Evolutionary conservation across 177 flowering plant species (phyloP), one percentile per base, ranked within the genome.

Genomic region (Vitis hybrid): DNA sequence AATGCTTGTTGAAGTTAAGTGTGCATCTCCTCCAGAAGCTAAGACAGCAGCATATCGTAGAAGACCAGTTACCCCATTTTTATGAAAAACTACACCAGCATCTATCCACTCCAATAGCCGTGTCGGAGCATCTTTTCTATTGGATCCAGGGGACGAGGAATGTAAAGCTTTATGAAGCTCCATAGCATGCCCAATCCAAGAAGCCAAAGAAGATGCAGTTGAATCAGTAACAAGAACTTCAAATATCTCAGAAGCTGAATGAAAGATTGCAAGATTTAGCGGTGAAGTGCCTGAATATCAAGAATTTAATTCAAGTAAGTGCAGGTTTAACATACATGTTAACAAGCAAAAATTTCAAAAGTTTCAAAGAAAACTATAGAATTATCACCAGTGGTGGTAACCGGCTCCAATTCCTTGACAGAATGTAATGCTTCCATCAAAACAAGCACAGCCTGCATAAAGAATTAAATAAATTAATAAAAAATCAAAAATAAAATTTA

Each of bases 21-120:
- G 94, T 58, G 92, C 92, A 85, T 96, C 99, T 68, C 97, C 97
- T 15, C 98, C 99, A 82, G 99, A 93, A 61, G 95, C 97, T 76
- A 96, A 81, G 59, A 96, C 84, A 74, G 98, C 97, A 74, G 95
- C 90, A 86, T 93, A 96, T 3, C 90, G 86, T 68, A 96, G 76
- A 73, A 96, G 93, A 71, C 99, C 99, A 81, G 80, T 72, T 72
- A 84, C 94, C 54, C 99, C 99, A 79, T 83, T 87, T 81, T 81
- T 89, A 66, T 96, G 97, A 75, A 89, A 96, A 72, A 93, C 92
- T 19, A 89, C 92, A 71, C 97, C 91, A 74, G 97, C 97, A 87
- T 96, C 99, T 60, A 96, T 86, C 98, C 97, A 96, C 72, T 96
- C 97, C 83, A 96, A 78, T 59, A 96, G 84, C 78, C 99, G 82